A percentile compares a stretch with the other conserved stretches of the same genome.
These are phyloP conservation scores for Symbiodinium pilosum DNA, from an alignment of 73 alveolate genomes.

Conservation along the genomic window DNA sequence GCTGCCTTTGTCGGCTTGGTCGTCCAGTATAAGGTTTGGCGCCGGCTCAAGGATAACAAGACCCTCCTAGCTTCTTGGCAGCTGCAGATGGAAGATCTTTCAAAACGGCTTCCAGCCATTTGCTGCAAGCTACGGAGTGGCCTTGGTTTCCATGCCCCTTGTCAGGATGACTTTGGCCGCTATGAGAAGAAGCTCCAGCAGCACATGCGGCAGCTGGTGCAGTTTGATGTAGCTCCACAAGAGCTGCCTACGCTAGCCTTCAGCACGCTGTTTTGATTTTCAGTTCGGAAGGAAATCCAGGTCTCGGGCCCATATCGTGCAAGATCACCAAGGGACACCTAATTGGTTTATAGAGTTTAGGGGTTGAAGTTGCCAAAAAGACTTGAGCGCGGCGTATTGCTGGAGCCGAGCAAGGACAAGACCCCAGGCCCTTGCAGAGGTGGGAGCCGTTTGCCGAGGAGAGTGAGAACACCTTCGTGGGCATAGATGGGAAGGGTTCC, in stretches of 20 bases:
- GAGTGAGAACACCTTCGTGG: too few relatives aligned
- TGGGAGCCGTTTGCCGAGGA: too few relatives aligned
- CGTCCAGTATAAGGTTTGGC: constrained; percentile 71
- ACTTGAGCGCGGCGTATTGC: too few relatives aligned
- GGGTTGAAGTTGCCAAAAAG: too few relatives aligned
- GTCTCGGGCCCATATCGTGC: too few relatives aligned
- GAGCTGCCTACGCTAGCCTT: neutral
- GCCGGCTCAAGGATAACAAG: constrained; percentile 44
- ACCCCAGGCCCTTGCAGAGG: too few relatives aligned
- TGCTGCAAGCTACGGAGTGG: neutral
- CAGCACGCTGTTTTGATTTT: neutral
- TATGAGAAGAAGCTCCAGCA: constrained; percentile 57
- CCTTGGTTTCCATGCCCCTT: neutral
- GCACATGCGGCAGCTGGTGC: constrained; percentile 21
- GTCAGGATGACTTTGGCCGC: constrained; percentile 34
- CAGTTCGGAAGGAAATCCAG: too few relatives aligned
- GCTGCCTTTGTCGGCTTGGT: constrained; percentile 46
- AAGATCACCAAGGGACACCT: too few relatives aligned
- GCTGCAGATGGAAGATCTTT: neutral
- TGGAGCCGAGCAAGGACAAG: too few relatives aligned
- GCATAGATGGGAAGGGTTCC: too few relatives aligned
- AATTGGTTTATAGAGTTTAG: too few relatives aligned
- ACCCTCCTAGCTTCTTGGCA: neutral
- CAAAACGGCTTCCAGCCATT: neutral
- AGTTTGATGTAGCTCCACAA: constrained; percentile 7